Conservation (phyloP, 148 eudicot species). For the Camellia sinensis region DNA sequence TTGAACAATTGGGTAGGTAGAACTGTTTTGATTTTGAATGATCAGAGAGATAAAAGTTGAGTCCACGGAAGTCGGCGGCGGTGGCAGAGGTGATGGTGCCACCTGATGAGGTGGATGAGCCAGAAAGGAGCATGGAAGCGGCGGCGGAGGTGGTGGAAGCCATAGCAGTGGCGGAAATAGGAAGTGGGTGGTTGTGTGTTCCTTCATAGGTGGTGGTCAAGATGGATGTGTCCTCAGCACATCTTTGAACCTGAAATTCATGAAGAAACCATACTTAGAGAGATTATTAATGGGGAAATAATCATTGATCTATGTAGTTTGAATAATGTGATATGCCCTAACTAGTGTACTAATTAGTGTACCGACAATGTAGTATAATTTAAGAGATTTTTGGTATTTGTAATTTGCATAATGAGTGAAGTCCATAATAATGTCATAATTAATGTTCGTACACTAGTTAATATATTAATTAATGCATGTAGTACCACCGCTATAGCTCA, state of each 20-base stretch:
- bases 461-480: too few species aligned
- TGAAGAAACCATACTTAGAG: neutral
- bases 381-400: too few species aligned
- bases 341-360: too few species aligned
- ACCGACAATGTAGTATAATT: too few species aligned
- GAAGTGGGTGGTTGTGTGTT: slow-evolving; percentile 84
- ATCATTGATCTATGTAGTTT: too few species aligned
- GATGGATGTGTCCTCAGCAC: slow-evolving; percentile 79
- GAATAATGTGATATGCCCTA: too few species aligned
- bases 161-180: slow-evolving; percentile 76
- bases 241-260: slow-evolving; percentile 75
- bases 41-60: slow-evolving; percentile 47
- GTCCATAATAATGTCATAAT: too few species aligned
- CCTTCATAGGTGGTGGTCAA: slow-evolving; percentile 92
- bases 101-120: slow-evolving; percentile 43
- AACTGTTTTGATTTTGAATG: slow-evolving; percentile 36
- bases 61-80: slow-evolving; percentile 30
- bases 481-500: too few species aligned
- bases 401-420: too few species aligned
- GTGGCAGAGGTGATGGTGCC: slow-evolving; percentile 16
- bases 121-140: slow-evolving; percentile 64
- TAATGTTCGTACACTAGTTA: too few species aligned
- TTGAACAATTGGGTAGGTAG: slow-evolving; percentile 43
- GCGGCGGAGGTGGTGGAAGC: slow-evolving; percentile 93
- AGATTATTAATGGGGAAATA: too few species aligned